phyloP scores from a whole-genome alignment of 306 rosid genomes.

The Trichosanthes truncata region DNA sequence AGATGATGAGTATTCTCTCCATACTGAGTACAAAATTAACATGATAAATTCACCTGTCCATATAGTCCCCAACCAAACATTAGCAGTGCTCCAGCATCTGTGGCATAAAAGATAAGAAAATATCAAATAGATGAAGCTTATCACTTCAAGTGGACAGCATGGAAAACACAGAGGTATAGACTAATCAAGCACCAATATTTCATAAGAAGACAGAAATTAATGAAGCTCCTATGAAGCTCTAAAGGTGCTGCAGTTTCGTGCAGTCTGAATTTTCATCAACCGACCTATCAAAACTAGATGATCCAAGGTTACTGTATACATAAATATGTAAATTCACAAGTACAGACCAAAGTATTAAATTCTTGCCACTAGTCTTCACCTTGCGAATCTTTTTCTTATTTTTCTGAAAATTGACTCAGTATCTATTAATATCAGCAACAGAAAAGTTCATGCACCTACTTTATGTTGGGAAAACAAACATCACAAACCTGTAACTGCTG shows the following conservation, averaged over 20 bases:
- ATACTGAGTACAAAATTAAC: no score
- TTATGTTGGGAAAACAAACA: neutral
- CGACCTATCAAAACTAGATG: neutral
- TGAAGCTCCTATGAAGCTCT: no score
- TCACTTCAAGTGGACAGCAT: slow-evolving; percentile 1
- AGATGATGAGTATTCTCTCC: no score
- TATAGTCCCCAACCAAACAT: slow-evolving; percentile 92
- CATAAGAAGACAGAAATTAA: neutral
- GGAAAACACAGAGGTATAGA: neutral
- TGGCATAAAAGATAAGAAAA: neutral
- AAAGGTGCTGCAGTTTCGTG: neutral
- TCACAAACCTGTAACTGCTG: slow-evolving; percentile 64
- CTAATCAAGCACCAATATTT: neutral
- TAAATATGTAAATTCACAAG: neutral
- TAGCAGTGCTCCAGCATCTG: slow-evolving; percentile 91
- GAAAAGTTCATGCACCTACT: neutral
- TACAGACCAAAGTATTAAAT: neutral
- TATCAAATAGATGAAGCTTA: slow-evolving; percentile 7
- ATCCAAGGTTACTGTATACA: neutral
- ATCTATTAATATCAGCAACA: neutral
- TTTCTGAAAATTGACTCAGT: neutral
- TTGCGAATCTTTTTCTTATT: neutral
- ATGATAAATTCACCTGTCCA: slow-evolving; percentile 74
- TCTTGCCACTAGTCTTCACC: neutral
- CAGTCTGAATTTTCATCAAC: neutral